Conservation (phyloP, 176 grass and related monocot genomes). For the Hsuehochloa calcarea region DNA sequence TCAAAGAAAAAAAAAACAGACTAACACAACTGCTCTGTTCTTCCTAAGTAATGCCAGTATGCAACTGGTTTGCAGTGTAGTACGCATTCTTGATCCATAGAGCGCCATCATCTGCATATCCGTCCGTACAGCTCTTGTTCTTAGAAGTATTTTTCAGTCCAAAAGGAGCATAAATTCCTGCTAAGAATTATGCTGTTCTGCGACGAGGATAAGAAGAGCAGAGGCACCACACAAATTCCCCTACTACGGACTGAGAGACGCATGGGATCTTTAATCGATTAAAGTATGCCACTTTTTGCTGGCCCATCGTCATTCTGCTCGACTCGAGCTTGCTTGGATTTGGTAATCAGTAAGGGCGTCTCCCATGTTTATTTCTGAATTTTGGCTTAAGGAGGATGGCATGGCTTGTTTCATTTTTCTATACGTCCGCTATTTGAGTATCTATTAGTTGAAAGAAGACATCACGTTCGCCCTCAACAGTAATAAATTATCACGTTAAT, state of each 20-base stretch:
- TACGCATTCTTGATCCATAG: background rate
- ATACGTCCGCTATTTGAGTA: too few species aligned
- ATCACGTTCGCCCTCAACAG: too few species aligned
- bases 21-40: background rate
- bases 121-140: background rate
- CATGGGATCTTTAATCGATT: background rate
- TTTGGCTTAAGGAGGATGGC: too few species aligned
- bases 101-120: background rate
- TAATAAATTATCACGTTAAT: accelerated
- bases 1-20: background rate
- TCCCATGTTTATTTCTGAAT: too few species aligned
- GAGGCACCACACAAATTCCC: background rate
- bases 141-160: background rate
- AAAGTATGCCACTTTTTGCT: background rate
- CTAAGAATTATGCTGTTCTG: background rate
- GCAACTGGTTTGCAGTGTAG: background rate
- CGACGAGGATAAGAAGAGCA: background rate
- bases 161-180: background rate
- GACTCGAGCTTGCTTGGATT: background rate
- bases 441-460: too few species aligned
- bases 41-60: background rate
- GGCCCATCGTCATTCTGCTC: background rate
- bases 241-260: background rate
- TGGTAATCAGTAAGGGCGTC: background rate
- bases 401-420: too few species aligned